Evolutionary conservation across 148 eudicot genomes (phyloP), one percentile per base, ranked within the genome.

Genomic region (Arbutus unedo): DNA sequence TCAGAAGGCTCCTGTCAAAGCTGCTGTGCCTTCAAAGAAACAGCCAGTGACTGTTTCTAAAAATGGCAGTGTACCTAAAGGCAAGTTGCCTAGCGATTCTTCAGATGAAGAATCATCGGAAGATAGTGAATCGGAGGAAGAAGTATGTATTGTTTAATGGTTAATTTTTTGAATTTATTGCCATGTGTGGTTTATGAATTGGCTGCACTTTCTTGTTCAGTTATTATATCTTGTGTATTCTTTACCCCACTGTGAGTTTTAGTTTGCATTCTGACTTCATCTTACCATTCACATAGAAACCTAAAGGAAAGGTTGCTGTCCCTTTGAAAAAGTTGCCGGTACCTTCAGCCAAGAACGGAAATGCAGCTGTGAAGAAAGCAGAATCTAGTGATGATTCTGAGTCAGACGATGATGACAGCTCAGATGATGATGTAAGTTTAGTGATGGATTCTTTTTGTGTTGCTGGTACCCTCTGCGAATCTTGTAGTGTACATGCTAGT

Each of bases 101-200:
- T 70, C 74, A 70, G 74, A 70, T 15, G 71, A 11, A 3, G 71
- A 66, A 14, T 74, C 82, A 21, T 86, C 90, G 25, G 91, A 89
- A 0, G 90, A 88, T 0, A 85, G 87, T 84, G 92, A 89, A 38
- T 87, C 90, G 21, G 86, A 83, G 8, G 88, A 80, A n/a, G 85
- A 78, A 85, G 91, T 84, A 62, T 57, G 83, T 71, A 11, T n/a
- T 0, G 10, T 7, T 8, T 45, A 55, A 2, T 25, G 4, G 6
- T 77, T 21, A 10, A 14, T 59, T 11, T 73, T 9, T 21, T 9
- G 53, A 23, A 25, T 23, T 60, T 21, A 64, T 25, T 21, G 4
- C 25, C 44, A 4, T 60, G 9, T 5, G 43, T 8, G 23, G 5
- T 11, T 44, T 43, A 19, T 74, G n/a, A 47, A 50, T 47, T 49